Conservation (phyloP, 2,329 filamentous ascomycete species). For the Emydomyces testavorans region DNA sequence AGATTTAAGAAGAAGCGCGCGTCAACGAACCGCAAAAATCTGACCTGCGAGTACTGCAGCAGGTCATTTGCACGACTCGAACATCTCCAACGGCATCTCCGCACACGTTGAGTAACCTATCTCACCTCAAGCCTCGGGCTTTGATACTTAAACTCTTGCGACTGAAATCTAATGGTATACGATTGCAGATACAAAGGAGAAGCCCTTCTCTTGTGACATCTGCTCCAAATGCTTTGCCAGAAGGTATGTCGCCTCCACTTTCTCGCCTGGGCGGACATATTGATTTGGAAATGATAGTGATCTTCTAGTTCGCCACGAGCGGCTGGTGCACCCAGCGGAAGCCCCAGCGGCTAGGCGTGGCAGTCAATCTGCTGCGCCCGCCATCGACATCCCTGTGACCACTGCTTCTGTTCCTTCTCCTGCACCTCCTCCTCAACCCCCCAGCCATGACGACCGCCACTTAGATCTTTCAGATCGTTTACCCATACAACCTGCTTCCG, state of each 20-base stretch:
- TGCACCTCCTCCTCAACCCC: conserved; percentile 22
- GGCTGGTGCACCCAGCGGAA: conserved; percentile 38
- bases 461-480: conserved; percentile 37
- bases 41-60: conserved; percentile 40
- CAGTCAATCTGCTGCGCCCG: conserved; percentile 23
- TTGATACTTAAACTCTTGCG: conserved; percentile 2
- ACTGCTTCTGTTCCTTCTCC: conserved; percentile 25
- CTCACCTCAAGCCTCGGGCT: conserved; percentile 3
- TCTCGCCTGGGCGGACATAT: conserved; percentile 14
- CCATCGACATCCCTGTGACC: conserved; percentile 26
- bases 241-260: conserved; percentile 25
- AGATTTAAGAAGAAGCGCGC: conserved; percentile 34
- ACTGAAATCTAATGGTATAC: conserved; percentile 19
- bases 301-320: conserved; percentile 40
- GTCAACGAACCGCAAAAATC: conserved; percentile 35
- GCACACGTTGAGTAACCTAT: conserved; percentile 38
- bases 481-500: conserved; percentile 29
- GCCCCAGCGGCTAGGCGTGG: conserved; percentile 29
- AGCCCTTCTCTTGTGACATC: conserved; percentile 40
- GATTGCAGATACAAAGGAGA: conserved; percentile 38
- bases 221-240: conserved; percentile 40
- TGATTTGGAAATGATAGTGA: conserved; percentile 26
- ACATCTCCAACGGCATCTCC: conserved; percentile 42
- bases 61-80: conserved; percentile 39
- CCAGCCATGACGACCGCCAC: conserved; percentile 34